Evolutionary conservation across 1,284 basidiomycete genomes (phyloP), one percentile per base, ranked within the genome.

Genomic region (Fomitopsis schrenkii): DNA sequence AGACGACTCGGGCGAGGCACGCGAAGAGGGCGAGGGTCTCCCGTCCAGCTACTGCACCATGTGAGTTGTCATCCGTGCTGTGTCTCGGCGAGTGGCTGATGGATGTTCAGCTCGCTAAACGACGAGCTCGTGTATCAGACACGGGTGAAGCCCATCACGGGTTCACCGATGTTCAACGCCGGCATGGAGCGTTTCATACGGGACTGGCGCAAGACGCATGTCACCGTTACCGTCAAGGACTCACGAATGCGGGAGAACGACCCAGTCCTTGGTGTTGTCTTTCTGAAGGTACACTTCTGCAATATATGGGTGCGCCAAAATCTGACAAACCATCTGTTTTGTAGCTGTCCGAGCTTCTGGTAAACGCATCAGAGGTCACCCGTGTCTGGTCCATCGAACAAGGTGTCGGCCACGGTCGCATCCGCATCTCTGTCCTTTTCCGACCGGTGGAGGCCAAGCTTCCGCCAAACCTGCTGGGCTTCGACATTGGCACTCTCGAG

Each of bases 151-250:
- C 75, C 77, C 19, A 84, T 85, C 71, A 80, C 82, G 0, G 83
- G 82, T 60, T 84, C 84, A 70, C 86, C 86, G 0, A 89, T 85
- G 77, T 87, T 84, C 73, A 82, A 86, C 65, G 86, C 87, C 1
- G 84, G 85, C 0, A 84, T 83, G 17, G 87, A 90, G 71, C 70
- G 81, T 7, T 88, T 89, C 68, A 73, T 89, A 17, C 77, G 84
- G 46, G 85, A 91, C 70, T 88, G 82, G 80, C 74, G 79, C 58
- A 77, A 82, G 50, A 78, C 85, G n/a, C 80, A 85, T 44, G 79
- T 89, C 45, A 74, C 83, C 5, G 76, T 88, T 9, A 81, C 84
- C 8, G 82, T 88, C 41, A 81, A 84, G 59, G 87, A 88, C 70
- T 76, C 78, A 50, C 74, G 79, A 19, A 71, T 82, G 62, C 77